Evolutionary conservation across 495 filamentous ascomycete genomes (phyloP), one percentile per base, ranked within the genome.

Genomic region (Hypoxylon rickii): DNA sequence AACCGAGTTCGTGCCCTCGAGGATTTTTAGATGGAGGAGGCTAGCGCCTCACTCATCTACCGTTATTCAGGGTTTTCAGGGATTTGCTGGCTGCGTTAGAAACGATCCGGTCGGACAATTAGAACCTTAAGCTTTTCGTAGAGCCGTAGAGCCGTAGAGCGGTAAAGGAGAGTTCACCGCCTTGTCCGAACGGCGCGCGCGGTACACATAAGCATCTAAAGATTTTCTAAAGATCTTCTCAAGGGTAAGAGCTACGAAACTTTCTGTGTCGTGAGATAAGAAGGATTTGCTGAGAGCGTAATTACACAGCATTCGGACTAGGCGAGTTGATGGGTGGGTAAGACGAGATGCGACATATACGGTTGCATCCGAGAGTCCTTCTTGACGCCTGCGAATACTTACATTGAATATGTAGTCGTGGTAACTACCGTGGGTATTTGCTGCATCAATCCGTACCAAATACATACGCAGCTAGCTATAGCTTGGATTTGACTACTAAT

Each of bases 271-370:
- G 47, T 51, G 21, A 44, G 17, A 44, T 40, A 47, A 58, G 11
- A 17, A 39, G 39, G 24, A 29, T 29, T 22, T 42, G n/a, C 45
- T 44, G 33, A 55, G 39, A 41, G 57, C 29, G 32, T 51, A 40
- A 51, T 61, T 55, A 51, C 51, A 61, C 58, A 52, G 48, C 51
- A 34, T 52, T 61, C 51, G 58, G 58, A 18, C 47, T 47, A 46
- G 47, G 58, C 58, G 51, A 61, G 42, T 32, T 21, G 42, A 32
- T 38, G 58, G n/a, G 55, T 53, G 49, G 55, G 55, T 59, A 18
- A 59, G 40, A 51, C 36, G 36, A 42, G 34, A 51, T 38, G 58
- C 45, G 10, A 29, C 24, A 29, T 29, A 36, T 52, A 45, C 47
- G 58, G 58, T 61, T 56, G 47, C 58, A 56, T 61, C 51, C 47